A percentile compares a stretch with the other conserved stretches of the same genome.
Evolutionary conservation across 2,329 filamentous ascomycete genomes (phyloP).

Genomic region (Alternaria gansuensis): DNA sequence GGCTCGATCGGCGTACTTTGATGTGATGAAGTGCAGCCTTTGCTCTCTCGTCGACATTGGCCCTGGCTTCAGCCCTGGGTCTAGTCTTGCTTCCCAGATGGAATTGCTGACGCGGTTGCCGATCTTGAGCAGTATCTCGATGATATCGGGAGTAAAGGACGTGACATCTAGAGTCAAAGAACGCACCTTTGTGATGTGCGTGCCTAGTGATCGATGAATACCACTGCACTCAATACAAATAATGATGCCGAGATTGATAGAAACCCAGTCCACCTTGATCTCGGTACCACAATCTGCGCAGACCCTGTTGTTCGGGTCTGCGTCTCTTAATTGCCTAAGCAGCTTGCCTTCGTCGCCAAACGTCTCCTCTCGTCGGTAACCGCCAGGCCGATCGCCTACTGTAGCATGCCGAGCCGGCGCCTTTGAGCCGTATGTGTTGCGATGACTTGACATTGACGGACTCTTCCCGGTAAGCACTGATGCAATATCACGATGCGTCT

Average conservation of each 20-base stretch:
- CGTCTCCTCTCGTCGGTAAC: slow-evolving; percentile 72
- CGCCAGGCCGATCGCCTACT: slow-evolving; percentile 82
- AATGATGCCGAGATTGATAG: slow-evolving; percentile 95
- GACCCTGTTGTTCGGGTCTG: slow-evolving; percentile 90
- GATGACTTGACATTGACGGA: slow-evolving; percentile 71
- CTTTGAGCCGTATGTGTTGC: slow-evolving; percentile 60
- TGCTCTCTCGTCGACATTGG: slow-evolving; percentile 86
- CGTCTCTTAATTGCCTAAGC: slow-evolving; percentile 84
- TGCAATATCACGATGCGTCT: slow-evolving; percentile 83
- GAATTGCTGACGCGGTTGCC: slow-evolving; percentile 96
- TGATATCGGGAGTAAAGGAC: slow-evolving; percentile 95
- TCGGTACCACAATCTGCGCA: slow-evolving; percentile 95
- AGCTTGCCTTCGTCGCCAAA: slow-evolving; percentile 86
- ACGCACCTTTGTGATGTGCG: slow-evolving; percentile 96
- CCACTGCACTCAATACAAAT: slow-evolving; percentile 98
- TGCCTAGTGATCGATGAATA: slow-evolving; percentile 94
- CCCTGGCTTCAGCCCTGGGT: slow-evolving; percentile 75
- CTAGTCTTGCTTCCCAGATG: slow-evolving; percentile 91
- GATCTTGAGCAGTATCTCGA: slow-evolving; percentile 88
- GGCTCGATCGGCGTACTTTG: slow-evolving; percentile 87
- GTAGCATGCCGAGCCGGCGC: slow-evolving; percentile 85
- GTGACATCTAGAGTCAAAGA: slow-evolving; percentile 95
- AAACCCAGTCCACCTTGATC: slow-evolving; percentile 97
- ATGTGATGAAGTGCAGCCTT: slow-evolving; percentile 90
- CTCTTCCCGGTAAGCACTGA: slow-evolving; percentile 94